Base-by-base conservation (phyloP, 495 filamentous ascomycete species). In the Trichocladium uniseriatum region DNA sequence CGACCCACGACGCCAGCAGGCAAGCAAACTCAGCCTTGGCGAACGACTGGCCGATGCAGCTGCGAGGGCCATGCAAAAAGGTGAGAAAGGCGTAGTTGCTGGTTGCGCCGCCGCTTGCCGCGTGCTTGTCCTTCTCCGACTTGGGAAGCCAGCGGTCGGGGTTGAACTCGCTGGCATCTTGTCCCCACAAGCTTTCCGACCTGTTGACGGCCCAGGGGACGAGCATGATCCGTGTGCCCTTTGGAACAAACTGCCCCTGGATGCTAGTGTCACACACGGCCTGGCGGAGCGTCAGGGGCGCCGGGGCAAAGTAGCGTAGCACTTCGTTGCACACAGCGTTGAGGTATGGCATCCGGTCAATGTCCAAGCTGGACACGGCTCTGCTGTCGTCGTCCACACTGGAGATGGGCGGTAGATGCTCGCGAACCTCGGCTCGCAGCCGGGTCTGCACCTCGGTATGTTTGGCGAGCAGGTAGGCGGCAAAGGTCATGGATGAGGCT, bases 21-120 rank as follows among this genome's bases (percentile, higher is more conserved):
- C 80, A 87, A 7, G 84, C 86, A 62, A 94, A 86, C 72, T 96
- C 92, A 0, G 80, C 72, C 65, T 80, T 84, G 0, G 89, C 85
- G 67, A 98, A 98, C 2, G 73, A 73, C 63, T 72, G 69, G 6
- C 81, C 80, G 43, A 84, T 82, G 55, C 80, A 84, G 35, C 73
- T 77, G 42, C 80, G 57, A 4, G 79, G 73, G 0, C 80, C 80
- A 49, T 79, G 78, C 22, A 81, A 58, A 52, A 82, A 83, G 0
- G 79, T 81, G 61, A 83, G 56, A 57, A 81, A 78, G 27, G 69
- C 71, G 41, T 73, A 81, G 51, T 82, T 80, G 63, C 76, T 81
- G 8, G 54, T 45, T 7, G 76, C 74, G 8, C 74, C 76, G 14
- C 74, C 76, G 51, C 64, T 72, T 2, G 65, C 66, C 1, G 63